phyloP scores from a whole-genome alignment of 306 rosid genomes.

The Rosa rugosa region DNA sequence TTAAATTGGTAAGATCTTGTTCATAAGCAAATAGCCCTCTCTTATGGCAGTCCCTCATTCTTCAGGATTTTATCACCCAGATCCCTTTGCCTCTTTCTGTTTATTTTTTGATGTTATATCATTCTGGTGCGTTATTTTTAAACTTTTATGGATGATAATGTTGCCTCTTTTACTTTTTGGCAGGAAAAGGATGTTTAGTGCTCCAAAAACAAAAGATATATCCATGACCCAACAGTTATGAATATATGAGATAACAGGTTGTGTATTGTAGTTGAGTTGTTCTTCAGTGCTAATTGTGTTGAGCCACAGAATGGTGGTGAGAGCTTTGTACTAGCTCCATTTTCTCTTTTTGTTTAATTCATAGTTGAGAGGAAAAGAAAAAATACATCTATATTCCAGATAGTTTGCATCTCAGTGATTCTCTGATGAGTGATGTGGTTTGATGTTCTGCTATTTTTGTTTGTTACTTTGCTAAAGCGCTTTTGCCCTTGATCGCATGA shows the following conservation, averaged over 20 bases:
- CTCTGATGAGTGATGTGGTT: slow-evolving; percentile 19
- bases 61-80: not conserved
- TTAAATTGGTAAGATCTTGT: slow-evolving; percentile 48
- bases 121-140: not conserved
- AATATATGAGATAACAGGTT: slow-evolving; percentile 40
- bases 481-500: slow-evolving; percentile 2
- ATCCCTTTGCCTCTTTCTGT: not conserved
- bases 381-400: slow-evolving; percentile 30
- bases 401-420: slow-evolving; percentile 25
- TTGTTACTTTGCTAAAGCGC: slow-evolving; percentile 18
- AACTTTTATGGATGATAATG: slow-evolving; percentile 23
- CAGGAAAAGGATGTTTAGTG: slow-evolving; percentile 56
- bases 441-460: slow-evolving; percentile 12
- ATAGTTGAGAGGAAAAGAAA: slow-evolving; percentile 28
- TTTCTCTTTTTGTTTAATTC: slow-evolving; percentile 8
- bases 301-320: slow-evolving; percentile 43
- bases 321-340: slow-evolving; percentile 36
- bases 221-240: slow-evolving; percentile 24
- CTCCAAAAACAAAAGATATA: not conserved
- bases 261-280: slow-evolving; percentile 39
- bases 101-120: not conserved
- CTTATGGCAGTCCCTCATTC: not conserved
- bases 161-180: slow-evolving; percentile 21
- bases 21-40: not conserved
- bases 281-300: slow-evolving; percentile 31